Evolutionary conservation across 176 grass and related monocot species (phyloP).

Genomic region (Saccharum spontaneum): DNA sequence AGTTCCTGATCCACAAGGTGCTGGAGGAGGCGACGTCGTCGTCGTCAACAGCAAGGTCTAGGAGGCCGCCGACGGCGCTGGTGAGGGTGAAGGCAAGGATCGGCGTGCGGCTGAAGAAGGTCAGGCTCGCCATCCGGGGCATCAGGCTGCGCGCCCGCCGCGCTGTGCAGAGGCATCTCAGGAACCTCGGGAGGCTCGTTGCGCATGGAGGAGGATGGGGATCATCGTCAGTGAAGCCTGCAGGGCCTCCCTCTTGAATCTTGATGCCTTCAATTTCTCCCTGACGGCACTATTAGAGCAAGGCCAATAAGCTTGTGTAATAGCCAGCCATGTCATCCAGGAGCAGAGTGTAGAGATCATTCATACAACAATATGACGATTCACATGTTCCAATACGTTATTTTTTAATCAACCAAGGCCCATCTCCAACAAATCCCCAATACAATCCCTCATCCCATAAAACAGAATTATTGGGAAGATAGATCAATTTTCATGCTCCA

Average conservation of each 20-base stretch:
- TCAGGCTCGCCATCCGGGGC: conserved; percentile 35
- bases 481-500: no score
- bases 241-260: background rate
- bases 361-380: no score
- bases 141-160: conserved; percentile 39
- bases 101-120: conserved; percentile 49
- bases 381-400: no score
- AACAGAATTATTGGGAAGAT: no score
- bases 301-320: no score
- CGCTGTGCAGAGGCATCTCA: conserved; percentile 37
- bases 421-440: no score
- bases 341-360: no score
- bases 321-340: no score
- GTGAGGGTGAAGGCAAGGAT: conserved; percentile 31
- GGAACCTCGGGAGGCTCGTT: conserved; percentile 27
- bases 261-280: no score
- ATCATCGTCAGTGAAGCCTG: background rate
- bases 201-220: background rate
- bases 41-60: background rate
- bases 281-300: no score
- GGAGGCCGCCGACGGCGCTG: background rate
- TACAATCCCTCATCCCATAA: no score
- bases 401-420: no score
- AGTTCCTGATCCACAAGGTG: conserved; percentile 73
- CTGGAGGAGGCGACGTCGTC: conserved; percentile 31